Evolutionary conservation across 441 rosid species (phyloP), one percentile per base, ranked within the genome.

Genomic region (Raphanus hybrid): DNA sequence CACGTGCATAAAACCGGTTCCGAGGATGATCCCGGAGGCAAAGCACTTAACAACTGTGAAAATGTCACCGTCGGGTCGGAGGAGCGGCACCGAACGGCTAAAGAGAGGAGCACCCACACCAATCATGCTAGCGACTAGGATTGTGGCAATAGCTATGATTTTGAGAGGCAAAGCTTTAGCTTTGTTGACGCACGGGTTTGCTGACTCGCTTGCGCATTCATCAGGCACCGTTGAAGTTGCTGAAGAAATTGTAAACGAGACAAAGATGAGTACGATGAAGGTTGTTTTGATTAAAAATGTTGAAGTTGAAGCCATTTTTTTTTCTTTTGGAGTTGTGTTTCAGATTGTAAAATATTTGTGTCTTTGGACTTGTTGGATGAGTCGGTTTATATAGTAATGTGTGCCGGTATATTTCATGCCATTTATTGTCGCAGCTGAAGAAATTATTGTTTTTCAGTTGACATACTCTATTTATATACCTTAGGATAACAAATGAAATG

Each of bases 1-100:
- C 32, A 88, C 92, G 60, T 88, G 90, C 88, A 84, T 85, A 84
- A 85, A 88, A 15, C 92, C 92, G 0, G 92, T 86, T n/a, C 84
- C 88, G 0, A 88, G 82, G 20, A 88, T 88, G 23, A 88, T 85
- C 0, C 90, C 92, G 0, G 90, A 82, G 0, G 89, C 91, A 9
- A 88, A 86, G 55, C 84, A 76, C 29, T 86, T 86, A 5, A 88
- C 76, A 5, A 83, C 27, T 15, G 85, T 79, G 43, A 88, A 88
- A 5, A 86, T 69, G 74, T 78, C 83, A 3, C 78, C 77, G 61
- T 86, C 85, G 0, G 91, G 91, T 68, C 37, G 64, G 9, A 88
- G 84, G 29, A 86, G 84, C 0, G 87, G 80, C 11, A 88, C 70
- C 0, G 77, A 64, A 20, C 78, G 84, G 9, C 85, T 85, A 52